Evolutionary conservation across 441 rosid species (phyloP).

Genomic region (Corymbia citriodora): DNA sequence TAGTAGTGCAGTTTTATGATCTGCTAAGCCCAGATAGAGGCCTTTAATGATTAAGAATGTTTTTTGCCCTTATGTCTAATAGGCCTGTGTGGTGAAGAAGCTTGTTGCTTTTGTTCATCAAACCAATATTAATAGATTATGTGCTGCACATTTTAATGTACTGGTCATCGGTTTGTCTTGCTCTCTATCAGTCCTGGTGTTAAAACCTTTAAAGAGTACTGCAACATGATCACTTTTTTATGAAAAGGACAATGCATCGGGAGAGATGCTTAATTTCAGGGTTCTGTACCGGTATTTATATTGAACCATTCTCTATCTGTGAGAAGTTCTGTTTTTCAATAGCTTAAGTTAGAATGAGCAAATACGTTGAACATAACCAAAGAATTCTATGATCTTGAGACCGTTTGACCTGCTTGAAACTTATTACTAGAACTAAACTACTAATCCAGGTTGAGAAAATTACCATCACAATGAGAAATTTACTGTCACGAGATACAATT

Average conservation of each 20-base stretch:
- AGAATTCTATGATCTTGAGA: neutral
- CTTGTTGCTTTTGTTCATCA: neutral
- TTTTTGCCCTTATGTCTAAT: neutral
- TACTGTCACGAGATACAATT: neutral
- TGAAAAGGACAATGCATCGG: neutral
- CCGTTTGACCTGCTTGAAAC: neutral
- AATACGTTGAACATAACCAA: neutral
- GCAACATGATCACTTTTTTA: neutral
- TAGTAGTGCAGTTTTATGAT: neutral
- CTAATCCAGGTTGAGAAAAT: neutral
- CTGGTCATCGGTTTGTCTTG: neutral
- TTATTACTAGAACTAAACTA: neutral
- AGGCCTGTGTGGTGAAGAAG: neutral
- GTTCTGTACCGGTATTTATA: neutral
- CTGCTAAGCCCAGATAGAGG: neutral
- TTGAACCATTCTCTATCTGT: neutral
- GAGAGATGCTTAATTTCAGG: neutral
- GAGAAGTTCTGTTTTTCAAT: neutral
- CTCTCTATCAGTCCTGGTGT: neutral
- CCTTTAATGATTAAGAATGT: neutral
- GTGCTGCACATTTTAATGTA: neutral
- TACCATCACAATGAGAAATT: neutral
- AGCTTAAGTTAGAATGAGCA: neutral
- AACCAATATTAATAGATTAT: neutral
- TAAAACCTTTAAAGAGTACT: neutral